Evolutionary conservation across 768 basidiomycete genomes (phyloP).

Genomic region (Suillus weaverae): DNA sequence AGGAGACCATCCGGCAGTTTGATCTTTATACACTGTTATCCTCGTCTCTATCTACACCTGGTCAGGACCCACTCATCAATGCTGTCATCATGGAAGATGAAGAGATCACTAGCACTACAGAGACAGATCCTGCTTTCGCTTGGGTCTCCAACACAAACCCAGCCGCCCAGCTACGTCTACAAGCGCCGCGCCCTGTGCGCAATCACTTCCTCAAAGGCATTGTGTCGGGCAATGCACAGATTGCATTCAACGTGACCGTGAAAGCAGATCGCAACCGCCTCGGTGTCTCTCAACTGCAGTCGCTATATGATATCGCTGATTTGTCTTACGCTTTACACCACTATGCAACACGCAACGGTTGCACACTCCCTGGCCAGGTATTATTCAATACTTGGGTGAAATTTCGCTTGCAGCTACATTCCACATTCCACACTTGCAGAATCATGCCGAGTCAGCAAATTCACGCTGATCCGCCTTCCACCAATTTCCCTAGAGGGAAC

Average conservation of each 20-base stretch:
- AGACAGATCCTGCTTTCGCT: background rate
- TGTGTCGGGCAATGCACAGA: background rate
- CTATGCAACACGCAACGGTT: background rate
- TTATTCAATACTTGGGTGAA: slow-evolving; percentile 17
- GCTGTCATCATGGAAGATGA: background rate
- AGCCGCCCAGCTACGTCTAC: background rate
- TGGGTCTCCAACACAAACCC: background rate
- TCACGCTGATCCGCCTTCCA: background rate
- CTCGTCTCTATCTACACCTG: background rate
- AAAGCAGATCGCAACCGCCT: background rate
- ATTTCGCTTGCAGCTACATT: slow-evolving; percentile 24
- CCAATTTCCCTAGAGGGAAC: background rate
- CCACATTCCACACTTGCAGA: slow-evolving; percentile 19
- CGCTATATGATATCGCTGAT: background rate
- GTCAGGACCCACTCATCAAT: background rate
- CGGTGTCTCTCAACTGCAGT: background rate
- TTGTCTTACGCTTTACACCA: background rate
- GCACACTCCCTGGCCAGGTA: background rate
- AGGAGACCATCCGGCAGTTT: slow-evolving; percentile 11
- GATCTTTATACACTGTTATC: slow-evolving; percentile 6
- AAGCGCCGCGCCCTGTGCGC: background rate
- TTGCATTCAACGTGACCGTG: background rate
- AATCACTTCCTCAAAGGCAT: background rate
- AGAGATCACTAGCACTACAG: background rate
- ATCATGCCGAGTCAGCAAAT: slow-evolving; percentile 15